Evolutionary conservation across 2,329 filamentous ascomycete species (phyloP).

Genomic region (Penicillium brasilianum): DNA sequence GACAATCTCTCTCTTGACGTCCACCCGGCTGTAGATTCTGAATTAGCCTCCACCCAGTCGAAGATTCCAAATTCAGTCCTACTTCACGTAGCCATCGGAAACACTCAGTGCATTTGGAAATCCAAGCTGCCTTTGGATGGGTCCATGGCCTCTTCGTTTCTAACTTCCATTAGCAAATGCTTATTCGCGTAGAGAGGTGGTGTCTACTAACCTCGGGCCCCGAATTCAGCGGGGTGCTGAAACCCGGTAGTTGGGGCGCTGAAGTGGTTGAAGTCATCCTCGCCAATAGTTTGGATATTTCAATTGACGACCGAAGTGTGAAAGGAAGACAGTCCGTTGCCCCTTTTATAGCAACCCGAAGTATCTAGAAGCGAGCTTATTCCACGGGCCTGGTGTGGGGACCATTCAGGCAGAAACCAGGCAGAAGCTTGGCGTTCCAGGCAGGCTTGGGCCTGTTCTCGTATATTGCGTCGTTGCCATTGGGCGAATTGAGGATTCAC

Average conservation of each 20-base stretch:
- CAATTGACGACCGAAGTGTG: background rate
- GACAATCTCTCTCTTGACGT: constrained; percentile 35
- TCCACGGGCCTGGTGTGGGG: background rate
- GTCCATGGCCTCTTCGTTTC: background rate
- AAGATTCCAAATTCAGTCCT: background rate
- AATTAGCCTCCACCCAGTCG: background rate
- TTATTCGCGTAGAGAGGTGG: background rate
- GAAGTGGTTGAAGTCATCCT: background rate
- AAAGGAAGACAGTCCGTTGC: background rate
- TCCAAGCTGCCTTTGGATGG: background rate
- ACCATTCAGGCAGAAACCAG: constrained; percentile 2
- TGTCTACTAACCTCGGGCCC: background rate
- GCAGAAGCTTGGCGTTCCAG: constrained; percentile 5
- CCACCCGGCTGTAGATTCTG: background rate
- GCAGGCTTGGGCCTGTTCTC: background rate
- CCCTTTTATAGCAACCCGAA: background rate
- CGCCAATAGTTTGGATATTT: background rate
- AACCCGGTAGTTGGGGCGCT: background rate
- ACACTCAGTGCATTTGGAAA: background rate
- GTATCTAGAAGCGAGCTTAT: background rate
- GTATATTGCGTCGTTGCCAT: background rate
- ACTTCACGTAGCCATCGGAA: background rate
- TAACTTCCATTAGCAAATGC: background rate
- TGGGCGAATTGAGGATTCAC: background rate
- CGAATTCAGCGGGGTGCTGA: background rate